Percentiles rank a stretch among this genome's conserved stretches.
Evolutionary conservation across 2,329 filamentous ascomycete species (phyloP).

Genomic region (Colletotrichum neosansevieriae): DNA sequence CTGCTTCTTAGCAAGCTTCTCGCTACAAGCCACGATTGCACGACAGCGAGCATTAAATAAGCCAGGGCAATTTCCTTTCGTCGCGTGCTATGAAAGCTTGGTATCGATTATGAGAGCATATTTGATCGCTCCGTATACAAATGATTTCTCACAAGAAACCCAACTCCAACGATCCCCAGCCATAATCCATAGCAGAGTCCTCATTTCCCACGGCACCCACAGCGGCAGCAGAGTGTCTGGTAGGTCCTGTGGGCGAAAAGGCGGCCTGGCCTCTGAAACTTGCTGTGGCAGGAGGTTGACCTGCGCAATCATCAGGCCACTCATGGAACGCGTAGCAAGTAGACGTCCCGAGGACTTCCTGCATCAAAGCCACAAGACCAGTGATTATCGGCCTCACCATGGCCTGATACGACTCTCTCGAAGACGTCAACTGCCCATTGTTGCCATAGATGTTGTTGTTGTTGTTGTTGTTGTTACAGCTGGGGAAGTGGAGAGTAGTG

Average conservation of each 20-base stretch:
- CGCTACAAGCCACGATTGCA: no score
- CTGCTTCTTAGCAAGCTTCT: no score
- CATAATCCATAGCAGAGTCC: conserved; percentile 35
- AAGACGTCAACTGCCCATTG: conserved; percentile 19
- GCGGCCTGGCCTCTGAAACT: conserved; percentile 27
- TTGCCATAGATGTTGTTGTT: conserved; percentile 29
- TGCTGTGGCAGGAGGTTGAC: conserved; percentile 13
- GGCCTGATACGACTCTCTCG: conserved; percentile 42
- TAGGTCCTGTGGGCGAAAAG: conserved; percentile 37
- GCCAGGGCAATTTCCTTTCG: no score
- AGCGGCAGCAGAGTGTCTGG: conserved; percentile 24
- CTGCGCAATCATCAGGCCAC: conserved; percentile 36
- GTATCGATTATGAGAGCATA: background rate
- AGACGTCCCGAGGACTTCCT: conserved; percentile 50
- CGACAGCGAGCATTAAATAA: no score
- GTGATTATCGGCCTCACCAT: conserved; percentile 42
- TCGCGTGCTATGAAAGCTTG: background rate
- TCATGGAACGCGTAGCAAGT: conserved; percentile 46
- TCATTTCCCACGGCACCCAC: conserved; percentile 21
- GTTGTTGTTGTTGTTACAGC: background rate
- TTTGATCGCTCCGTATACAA: background rate
- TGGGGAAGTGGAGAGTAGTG: conserved; percentile 40
- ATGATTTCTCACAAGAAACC: conserved; percentile 33
- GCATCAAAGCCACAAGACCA: conserved; percentile 46
- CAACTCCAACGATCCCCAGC: conserved; percentile 37